Percentiles rank a stretch among this genome's conserved stretches.
These are phyloP conservation scores for Haematococcus sp. DNA, from an alignment of 139 green algal genomes.

Conservation along the genomic window DNA sequence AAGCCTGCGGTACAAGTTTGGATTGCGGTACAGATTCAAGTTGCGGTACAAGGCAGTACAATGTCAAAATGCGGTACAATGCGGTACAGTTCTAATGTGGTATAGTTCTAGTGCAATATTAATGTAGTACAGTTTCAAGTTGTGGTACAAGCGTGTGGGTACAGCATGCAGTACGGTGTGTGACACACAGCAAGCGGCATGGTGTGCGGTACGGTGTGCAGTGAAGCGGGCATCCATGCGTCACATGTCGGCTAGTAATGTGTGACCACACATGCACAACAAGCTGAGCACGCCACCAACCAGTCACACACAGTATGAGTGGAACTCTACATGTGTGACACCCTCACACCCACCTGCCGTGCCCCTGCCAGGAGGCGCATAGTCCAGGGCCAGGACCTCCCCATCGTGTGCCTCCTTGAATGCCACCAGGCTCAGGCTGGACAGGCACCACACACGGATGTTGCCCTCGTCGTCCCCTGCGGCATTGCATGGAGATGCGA, in stretches of 20 bases:
- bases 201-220: too few species aligned
- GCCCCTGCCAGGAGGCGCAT: conserved; percentile 12
- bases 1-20: conserved; percentile 8
- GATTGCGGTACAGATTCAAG: not conserved
- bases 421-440: conserved; percentile 25
- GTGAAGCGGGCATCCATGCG: too few species aligned
- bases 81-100: too few species aligned
- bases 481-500: not conserved
- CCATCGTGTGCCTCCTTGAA: conserved; percentile 50
- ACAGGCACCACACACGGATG: conserved; percentile 45
- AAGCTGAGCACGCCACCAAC: too few species aligned
- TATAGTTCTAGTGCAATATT: not conserved
- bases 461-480: conserved; percentile 48
- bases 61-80: too few species aligned
- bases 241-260: too few species aligned
- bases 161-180: too few species aligned
- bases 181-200: too few species aligned
- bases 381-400: conserved; percentile 49
- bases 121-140: not conserved
- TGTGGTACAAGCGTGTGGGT: not conserved
- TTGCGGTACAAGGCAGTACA: not conserved
- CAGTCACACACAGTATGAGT: too few species aligned
- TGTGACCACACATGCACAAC: too few species aligned
- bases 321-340: too few species aligned
- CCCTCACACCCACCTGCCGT: not conserved